Percentiles rank a stretch among this genome's conserved stretches.
phyloP scores from a whole-genome alignment of 495 filamentous ascomycete genomes.

The Penicillium egyptiacum region DNA sequence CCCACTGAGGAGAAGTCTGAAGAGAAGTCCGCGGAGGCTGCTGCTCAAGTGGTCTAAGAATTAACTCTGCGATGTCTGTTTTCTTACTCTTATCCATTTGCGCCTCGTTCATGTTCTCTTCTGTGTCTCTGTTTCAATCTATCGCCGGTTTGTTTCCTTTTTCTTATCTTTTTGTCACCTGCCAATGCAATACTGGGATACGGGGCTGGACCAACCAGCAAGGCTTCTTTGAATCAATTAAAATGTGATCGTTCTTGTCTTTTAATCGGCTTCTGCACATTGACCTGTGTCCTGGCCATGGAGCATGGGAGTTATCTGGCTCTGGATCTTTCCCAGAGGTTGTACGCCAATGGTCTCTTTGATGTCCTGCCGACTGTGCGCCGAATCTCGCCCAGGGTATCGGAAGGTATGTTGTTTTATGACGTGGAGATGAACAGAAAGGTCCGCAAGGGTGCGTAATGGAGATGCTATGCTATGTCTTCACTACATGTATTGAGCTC shows the following conservation, averaged over 20 bases:
- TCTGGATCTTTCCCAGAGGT: background rate
- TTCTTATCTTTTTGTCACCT: conserved; percentile 7
- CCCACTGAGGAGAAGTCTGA: conserved; percentile 22
- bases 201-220: conserved; percentile 14
- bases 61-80: conserved; percentile 5
- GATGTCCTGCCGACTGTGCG: background rate
- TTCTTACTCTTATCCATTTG: conserved; percentile 10
- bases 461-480: background rate
- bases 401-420: background rate
- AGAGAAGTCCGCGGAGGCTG: conserved; percentile 21
- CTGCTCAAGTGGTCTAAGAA: conserved; percentile 18
- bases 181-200: conserved; percentile 16
- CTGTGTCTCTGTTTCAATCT: conserved; percentile 7
- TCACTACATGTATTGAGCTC: background rate
- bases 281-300: conserved; percentile 3
- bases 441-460: background rate
- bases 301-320: background rate
- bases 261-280: background rate
- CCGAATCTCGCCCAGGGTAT: background rate
- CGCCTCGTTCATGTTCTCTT: conserved; percentile 5
- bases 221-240: conserved; percentile 18
- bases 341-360: background rate
- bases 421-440: background rate
- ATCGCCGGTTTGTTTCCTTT: conserved; percentile 1
- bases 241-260: conserved; percentile 18